A percentile compares a stretch with the other conserved stretches of the same genome.
Evolutionary conservation across 345 rosid species (phyloP).

Genomic region (Bretschneidera sinensis): DNA sequence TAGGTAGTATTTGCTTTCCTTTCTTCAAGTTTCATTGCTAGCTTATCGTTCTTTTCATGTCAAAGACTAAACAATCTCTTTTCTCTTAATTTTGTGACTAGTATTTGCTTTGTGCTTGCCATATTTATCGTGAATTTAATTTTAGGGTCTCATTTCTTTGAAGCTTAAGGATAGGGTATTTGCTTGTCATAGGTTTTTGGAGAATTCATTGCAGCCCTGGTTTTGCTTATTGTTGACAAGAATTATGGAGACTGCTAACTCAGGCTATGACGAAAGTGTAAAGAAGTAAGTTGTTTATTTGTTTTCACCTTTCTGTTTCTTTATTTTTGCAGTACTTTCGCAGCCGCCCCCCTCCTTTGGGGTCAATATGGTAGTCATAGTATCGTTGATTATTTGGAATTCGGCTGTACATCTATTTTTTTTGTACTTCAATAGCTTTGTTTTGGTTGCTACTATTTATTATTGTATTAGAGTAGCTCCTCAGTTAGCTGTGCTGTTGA

Average conservation of each 20-base stretch:
- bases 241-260: slow-evolving; percentile 21
- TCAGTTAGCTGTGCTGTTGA: slow-evolving; percentile 53
- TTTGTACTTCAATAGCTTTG: too few relatives aligned
- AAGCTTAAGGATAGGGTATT: too few relatives aligned
- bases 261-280: slow-evolving; percentile 17
- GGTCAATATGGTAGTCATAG: background rate
- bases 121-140: too few relatives aligned
- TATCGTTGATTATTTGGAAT: background rate
- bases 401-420: background rate
- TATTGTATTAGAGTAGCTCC: slow-evolving; percentile 52
- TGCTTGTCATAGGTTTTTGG: background rate
- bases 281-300: slow-evolving; percentile 27
- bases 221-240: slow-evolving; percentile 3
- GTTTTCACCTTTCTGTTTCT: background rate
- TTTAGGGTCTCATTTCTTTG: too few relatives aligned
- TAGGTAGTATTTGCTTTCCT: background rate
- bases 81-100: background rate
- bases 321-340: background rate
- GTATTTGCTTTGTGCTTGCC: background rate
- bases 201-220: background rate
- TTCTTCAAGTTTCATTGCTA: background rate
- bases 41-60: background rate
- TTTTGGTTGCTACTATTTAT: background rate
- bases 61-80: background rate
- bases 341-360: background rate